Conservation (phyloP, 208 protist genomes). For the Wallacemonas sp. region DNA sequence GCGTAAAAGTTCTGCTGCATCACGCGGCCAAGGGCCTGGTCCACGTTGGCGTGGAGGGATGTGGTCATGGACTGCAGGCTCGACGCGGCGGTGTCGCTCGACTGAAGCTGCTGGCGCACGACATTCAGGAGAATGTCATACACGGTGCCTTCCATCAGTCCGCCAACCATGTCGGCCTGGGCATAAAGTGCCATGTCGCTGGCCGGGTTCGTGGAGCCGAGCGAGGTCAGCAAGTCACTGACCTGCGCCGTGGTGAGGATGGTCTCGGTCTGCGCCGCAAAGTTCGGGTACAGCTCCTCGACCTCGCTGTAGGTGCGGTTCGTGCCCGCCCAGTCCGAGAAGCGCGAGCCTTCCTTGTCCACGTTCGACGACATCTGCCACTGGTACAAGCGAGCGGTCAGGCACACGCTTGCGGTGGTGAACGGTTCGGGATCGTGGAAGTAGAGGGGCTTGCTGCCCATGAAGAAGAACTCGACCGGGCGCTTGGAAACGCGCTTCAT, state of each 20-base stretch:
- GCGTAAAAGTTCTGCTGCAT: constrained; percentile 8
- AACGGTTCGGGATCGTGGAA: constrained; percentile 53
- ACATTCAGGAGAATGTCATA: constrained; percentile 37
- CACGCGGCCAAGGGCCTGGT: neutral
- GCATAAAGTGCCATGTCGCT: neutral
- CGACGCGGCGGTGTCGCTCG: neutral
- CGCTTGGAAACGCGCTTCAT: constrained; percentile 42
- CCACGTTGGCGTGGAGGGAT: constrained; percentile 1
- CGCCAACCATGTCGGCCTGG: constrained; percentile 5
- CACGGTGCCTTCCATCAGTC: constrained; percentile 20
- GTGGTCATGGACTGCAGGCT: neutral
- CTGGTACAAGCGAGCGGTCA: constrained; percentile 46
- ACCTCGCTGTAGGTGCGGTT: constrained; percentile 47
- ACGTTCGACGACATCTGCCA: constrained; percentile 59
- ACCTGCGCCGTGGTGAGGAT: constrained; percentile 41
- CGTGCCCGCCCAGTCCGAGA: constrained; percentile 38
- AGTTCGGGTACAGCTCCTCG: constrained; percentile 45
- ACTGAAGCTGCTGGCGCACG: constrained; percentile 22
- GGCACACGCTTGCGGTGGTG: constrained; percentile 40
- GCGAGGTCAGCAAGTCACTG: constrained; percentile 7
- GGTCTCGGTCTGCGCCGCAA: constrained; percentile 31
- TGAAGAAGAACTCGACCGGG: constrained; percentile 68
- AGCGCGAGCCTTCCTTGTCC: constrained; percentile 37
- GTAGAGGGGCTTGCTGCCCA: constrained; percentile 31
- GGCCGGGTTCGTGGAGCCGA: constrained; percentile 3